Base-by-base conservation (phyloP, 768 basidiomycete genomes). In the Mycena vitilis region DNA sequence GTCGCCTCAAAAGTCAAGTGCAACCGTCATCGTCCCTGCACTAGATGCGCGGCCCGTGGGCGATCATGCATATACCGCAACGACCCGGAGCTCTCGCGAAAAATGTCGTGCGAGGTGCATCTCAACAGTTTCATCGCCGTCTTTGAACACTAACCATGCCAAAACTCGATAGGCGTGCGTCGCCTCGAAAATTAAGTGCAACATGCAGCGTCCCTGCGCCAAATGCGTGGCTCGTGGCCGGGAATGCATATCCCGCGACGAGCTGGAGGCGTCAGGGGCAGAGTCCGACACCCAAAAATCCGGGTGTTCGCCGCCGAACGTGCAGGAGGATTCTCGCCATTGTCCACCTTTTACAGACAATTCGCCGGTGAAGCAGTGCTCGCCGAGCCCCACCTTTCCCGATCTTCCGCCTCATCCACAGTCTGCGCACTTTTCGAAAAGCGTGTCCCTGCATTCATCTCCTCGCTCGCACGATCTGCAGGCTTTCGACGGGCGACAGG, bases 101-200 rank as follows among this genome's bases (percentile, higher is more conserved):
- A 90, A 90, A 73, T n/a, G n/a, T 91, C 90, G 2, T 92, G 91
- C 73, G 86, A 87, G 76, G 84, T 83, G 72, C 40, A 76, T 53
- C 34, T 42, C 40, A 45, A 16, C 3, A 16, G 20, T 11, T 40
- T 15, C 7, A 9, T 10, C 11, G 15, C 10, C 40, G 11, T 10
- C 10, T 2, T 40, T 40, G 4, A 8, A 40, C 1, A 15, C 15
- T 40, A 8, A 40, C 10, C 18, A 20, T 7, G 58, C n/a, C n/a
- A n/a, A n/a, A n/a, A n/a, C n/a, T 52, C 60, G 6, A 13, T 42
- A 87, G 79, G 87, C 89, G 22, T 92, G 91, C 76, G 90, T 89
- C 4, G 88, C 89, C 71, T 90, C 90, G n/a, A 92, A 92, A 78
- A 86, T 91, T 16, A 91, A 90, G 79, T 92, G 91, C 76, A 87